These are phyloP conservation scores for Cornus florida DNA, from an alignment of 148 eudicot species.

Conservation along the genomic window DNA sequence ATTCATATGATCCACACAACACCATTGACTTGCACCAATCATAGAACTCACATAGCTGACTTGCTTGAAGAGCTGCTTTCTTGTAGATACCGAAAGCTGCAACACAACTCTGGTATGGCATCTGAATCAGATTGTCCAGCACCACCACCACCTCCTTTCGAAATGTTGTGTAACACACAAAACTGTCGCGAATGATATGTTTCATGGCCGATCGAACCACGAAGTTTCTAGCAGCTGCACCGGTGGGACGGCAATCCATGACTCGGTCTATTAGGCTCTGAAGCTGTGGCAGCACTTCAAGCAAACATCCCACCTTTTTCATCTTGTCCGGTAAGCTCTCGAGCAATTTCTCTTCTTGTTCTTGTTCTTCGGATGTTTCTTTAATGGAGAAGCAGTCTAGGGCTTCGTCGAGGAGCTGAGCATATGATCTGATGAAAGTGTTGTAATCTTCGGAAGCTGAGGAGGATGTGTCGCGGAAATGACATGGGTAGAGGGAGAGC, in stretches of 20 bases:
- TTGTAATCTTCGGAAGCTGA: slow-evolving; percentile 35
- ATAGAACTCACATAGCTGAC: slow-evolving; percentile 27
- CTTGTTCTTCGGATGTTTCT: not conserved
- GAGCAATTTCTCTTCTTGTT: not conserved
- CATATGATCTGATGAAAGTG: slow-evolving; percentile 34
- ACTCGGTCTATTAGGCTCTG: slow-evolving; percentile 36
- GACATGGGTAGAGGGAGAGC: slow-evolving; percentile 31
- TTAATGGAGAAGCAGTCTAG: slow-evolving; percentile 13
- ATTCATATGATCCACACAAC: slow-evolving; percentile 39
- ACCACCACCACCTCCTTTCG: slow-evolving; percentile 21
- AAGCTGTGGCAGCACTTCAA: slow-evolving; percentile 28
- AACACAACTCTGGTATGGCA: slow-evolving; percentile 28
- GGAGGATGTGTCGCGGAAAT: slow-evolving; percentile 38
- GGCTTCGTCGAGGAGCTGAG: slow-evolving; percentile 37
- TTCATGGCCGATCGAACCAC: slow-evolving; percentile 36
- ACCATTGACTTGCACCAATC: slow-evolving; percentile 36
- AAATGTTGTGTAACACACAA: slow-evolving; percentile 25
- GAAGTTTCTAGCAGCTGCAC: slow-evolving; percentile 26
- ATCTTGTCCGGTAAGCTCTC: slow-evolving; percentile 10
- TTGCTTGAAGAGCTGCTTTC: slow-evolving; percentile 36
- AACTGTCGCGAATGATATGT: slow-evolving; percentile 38
- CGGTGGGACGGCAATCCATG: slow-evolving; percentile 37
- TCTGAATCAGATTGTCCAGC: slow-evolving; percentile 31
- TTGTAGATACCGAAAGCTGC: slow-evolving; percentile 42
- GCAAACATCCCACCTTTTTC: slow-evolving; percentile 4